Evolutionary conservation across 139 green algal species (phyloP), one percentile per base, ranked within the genome.

Genomic region (Chlamydomonas eustigma): DNA sequence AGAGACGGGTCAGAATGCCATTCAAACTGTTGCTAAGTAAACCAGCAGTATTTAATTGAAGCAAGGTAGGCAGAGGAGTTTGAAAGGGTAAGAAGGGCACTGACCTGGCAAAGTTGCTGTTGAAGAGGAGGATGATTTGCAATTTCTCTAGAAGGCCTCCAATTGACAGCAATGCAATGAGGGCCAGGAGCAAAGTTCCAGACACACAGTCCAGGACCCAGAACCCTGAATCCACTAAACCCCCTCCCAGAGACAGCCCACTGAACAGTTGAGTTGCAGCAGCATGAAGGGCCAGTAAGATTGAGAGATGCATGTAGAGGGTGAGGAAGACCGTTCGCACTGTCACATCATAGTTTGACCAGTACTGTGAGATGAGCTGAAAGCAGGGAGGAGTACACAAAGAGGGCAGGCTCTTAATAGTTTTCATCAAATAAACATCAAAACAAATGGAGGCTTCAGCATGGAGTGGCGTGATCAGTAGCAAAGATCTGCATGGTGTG

Each of bases 181-280:
- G n/a, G 12, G 58, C 5, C 58, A 68, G 58, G n/a, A 68, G 58
- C 12, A 68, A 18, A 30, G 8, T 34, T n/a, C 58, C 58, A 18
- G 22, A 34, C 58, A 68, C 12, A 4, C 8, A 34, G 58, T 68
- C 58, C 58, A 68, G 12, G 4, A 30, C 18, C 12, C 22, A 30
- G 6, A 34, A 18, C 12, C 58, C 58, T 12, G 5, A n/a, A 18
- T 68, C 12, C 8, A 68, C 58, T 37, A 68, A 4, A 18, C n/a
- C 58, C 5, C 58, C 12, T 30, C 32, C 4, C n/a, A 4, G 12
- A 30, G 58, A 30, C 22, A 30, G 22, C 6, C 58, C 12, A 18
- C 22, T 68, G 58, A n/a, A 68, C 58, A 68, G 22, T n/a, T 68
- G 58, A 30, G 12, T 68, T 6, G 58, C 58, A 4, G 58, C 58